Base-by-base conservation (phyloP, 164 flowering plant species). In the Magnolia changhungtana region DNA sequence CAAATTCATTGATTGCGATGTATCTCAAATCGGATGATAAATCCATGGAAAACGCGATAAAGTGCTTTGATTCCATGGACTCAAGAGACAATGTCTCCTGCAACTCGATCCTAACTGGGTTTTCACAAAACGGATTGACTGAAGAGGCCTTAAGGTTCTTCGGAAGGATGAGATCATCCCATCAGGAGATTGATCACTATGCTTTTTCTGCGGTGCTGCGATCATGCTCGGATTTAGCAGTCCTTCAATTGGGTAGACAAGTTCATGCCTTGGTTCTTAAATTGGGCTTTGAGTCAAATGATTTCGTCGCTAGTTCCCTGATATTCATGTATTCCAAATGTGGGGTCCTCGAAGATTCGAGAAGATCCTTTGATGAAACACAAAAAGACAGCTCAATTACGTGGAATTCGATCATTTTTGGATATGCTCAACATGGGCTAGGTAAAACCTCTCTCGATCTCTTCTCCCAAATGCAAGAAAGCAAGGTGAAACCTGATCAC, bases 321-420 rank as follows among this genome's bases (percentile, higher is more conserved):
- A 90, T 93, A 59, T 89, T 87, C 78, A 90, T 95, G 95, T 95
- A 95, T 78, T 86, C 93, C 7, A 95, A 89, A 81, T 93, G 98
- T 83, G 98, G 98, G 29, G 74, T 87, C 75, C 82, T 94, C 68
- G 94, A 89, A 69, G 91, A 90, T 84, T 94, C 98, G 65, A 79
- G 83, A 75, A 86, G 75, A 73, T 82, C 89, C 9, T 91, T 24
- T 24, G 27, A 24, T 24, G 27, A 24, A 24, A 24, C 27, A 24
- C 27, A 24, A 24, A 0, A 24, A 24, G 27, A 24, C 27, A 24
- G 27, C 27, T 24, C 27, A 24, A 24, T 24, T 24, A 24, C 27
- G 27, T 24, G 27, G 27, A 24, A 24, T 24, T 24, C 27, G 27
- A 24, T 24, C 27, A 24, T 24, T 24, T 24, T 92, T 84, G 96